Evolutionary conservation across 306 rosid genomes (phyloP).

Genomic region (Cicer pinnatifidum): DNA sequence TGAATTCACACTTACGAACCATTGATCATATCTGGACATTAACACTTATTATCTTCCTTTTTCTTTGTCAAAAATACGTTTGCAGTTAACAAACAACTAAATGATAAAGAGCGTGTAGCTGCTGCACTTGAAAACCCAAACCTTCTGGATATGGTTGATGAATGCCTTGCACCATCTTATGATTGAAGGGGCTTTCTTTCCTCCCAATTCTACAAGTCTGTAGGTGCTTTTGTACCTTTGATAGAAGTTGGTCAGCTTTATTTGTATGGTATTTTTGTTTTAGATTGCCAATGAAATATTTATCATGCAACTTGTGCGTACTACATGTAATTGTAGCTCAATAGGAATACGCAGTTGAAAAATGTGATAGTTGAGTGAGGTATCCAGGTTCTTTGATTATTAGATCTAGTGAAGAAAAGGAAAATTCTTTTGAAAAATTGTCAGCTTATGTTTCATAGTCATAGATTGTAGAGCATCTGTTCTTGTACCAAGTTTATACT

Average conservation of each 20-base stretch:
- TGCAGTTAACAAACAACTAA: constrained; percentile 94
- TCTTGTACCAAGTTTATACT: neutral
- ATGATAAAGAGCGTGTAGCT: constrained; percentile 92
- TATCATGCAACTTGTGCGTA: constrained; percentile 36
- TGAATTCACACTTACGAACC: constrained; percentile 23
- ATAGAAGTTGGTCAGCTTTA: constrained; percentile 8
- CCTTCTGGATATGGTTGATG: constrained; percentile 86
- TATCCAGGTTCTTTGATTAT: constrained; percentile 23
- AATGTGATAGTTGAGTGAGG: constrained; percentile 20
- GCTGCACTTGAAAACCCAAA: constrained; percentile 94
- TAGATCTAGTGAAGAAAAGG: constrained; percentile 11
- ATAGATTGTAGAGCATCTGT: constrained; percentile 1
- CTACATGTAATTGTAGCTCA: neutral
- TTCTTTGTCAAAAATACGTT: constrained; percentile 11
- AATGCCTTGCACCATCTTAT: constrained; percentile 84
- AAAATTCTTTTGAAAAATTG: constrained; percentile 13
- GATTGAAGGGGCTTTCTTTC: constrained; percentile 47
- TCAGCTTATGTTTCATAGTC: constrained; percentile 31
- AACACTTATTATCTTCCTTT: neutral
- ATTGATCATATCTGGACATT: constrained; percentile 19
- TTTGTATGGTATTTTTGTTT: constrained; percentile 30
- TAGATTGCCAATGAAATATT: constrained; percentile 5
- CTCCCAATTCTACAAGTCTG: constrained; percentile 24
- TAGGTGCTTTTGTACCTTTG: constrained; percentile 15
- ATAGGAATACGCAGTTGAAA: constrained; percentile 32